Base-by-base conservation (phyloP, 495 filamentous ascomycete species). In the Penicillium canescens region DNA sequence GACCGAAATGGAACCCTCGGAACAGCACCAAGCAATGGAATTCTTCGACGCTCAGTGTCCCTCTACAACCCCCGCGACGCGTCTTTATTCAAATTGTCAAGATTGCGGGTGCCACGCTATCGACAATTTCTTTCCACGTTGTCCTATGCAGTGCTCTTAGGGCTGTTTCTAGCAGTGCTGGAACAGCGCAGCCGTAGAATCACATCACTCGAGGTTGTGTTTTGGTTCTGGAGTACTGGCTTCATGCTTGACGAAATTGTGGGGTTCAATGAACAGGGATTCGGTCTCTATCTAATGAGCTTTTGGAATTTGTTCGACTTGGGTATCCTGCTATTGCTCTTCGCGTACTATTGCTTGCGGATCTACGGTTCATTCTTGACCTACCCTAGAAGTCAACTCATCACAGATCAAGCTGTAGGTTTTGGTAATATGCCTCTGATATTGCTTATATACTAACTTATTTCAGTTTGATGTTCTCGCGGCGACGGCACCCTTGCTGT, bases 221-320 rank as follows among this genome's bases (percentile, higher is more conserved):
- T 97, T 66, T 97, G 92, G 92, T 86, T 97, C 66, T 97, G 92
- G 92, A 93, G 90, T 63, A 88, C 90, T 20, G 92, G 92, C 3
- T 97, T 93, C 69, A 95, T 96, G 90, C 86, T 97, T n/a, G 91
- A 95, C 61, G 91, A 96, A 67, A 77, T 96, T 39, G 89, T 94
- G 26, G 90, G 90, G 6, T 95, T 95, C 77, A 93, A 90, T 57
- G 91, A 96, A 64, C 89, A 95, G 63, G 92, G 92, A 6, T 94
- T 96, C 65, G 91, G 91, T 45, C 80, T 97, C 9, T 97, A 96
- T 71, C 86, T 96, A 57, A 91, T 96, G 87, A 95, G 90, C 66
- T 90, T 96, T 67, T 96, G 92, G 92, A 97, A 97, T 67, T 78
- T 91, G 16, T 96, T 97, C 64, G 92, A 97, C 61, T 72, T 96